A percentile compares a stretch with the other conserved stretches of the same genome.
These are phyloP conservation scores for Pezicula neosporulosa DNA, from an alignment of 2,329 filamentous ascomycete species.

Conservation along the genomic window DNA sequence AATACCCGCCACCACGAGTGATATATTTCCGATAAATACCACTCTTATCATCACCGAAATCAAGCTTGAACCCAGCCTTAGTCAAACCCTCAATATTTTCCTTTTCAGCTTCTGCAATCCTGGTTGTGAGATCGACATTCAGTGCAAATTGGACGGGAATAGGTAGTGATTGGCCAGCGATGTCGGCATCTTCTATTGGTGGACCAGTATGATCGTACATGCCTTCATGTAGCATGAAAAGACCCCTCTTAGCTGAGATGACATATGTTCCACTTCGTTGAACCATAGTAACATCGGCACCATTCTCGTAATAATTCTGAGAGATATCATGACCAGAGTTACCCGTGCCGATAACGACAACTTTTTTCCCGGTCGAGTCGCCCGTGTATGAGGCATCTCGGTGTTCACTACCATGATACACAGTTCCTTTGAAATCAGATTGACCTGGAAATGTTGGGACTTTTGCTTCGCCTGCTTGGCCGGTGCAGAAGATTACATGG, in stretches of 20 bases:
- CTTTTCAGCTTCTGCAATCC: slow-evolving; percentile 33
- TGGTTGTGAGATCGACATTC: slow-evolving; percentile 42
- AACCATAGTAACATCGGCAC: slow-evolving; percentile 65
- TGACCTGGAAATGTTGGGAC: slow-evolving; percentile 43
- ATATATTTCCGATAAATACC: slow-evolving; percentile 51
- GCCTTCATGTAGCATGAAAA: slow-evolving; percentile 40
- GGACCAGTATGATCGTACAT: slow-evolving; percentile 33
- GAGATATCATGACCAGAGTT: slow-evolving; percentile 69
- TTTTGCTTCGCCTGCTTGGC: slow-evolving; percentile 50
- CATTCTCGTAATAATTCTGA: slow-evolving; percentile 64
- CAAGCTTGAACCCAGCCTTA: slow-evolving; percentile 54
- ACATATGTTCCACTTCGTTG: slow-evolving; percentile 66
- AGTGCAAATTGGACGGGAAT: slow-evolving; percentile 56
- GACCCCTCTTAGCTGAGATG: slow-evolving; percentile 47
- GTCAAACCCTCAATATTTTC: slow-evolving; percentile 43
- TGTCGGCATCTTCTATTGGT: slow-evolving; percentile 62
- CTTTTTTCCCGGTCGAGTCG: slow-evolving; percentile 50
- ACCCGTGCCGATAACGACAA: slow-evolving; percentile 62
- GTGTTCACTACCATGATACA: slow-evolving; percentile 59
- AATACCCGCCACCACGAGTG: slow-evolving; percentile 55
- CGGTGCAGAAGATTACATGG: slow-evolving; percentile 48
- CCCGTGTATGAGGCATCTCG: slow-evolving; percentile 40
- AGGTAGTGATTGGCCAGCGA: slow-evolving; percentile 55
- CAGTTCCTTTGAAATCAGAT: slow-evolving; percentile 52
- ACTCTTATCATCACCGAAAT: slow-evolving; percentile 26